Evolutionary conservation across 1,139 yeast species (phyloP), one percentile per base, ranked within the genome.

Genomic region (Yamadazyma dushanensis): DNA sequence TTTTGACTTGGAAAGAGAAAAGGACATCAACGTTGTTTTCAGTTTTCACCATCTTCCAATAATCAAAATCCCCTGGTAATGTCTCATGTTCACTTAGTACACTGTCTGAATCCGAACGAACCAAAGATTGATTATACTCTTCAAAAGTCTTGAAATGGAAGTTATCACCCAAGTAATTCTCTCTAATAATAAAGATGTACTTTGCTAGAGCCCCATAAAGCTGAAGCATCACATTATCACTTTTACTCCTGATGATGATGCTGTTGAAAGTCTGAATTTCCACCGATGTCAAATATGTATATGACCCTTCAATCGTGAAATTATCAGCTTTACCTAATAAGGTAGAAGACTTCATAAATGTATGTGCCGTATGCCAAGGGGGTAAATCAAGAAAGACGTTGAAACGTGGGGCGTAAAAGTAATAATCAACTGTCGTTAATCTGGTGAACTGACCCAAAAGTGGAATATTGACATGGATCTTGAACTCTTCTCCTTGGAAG

Each of bases 81-180:
- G 45, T 36, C 8, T 41, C 41, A 10, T 37, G 40, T 13, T 27
- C 35, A 22, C 34, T 34, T 5, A 26, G 8, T 9, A 26, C n/a
- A 9, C 14, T 16, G 16, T 22, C 29, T 5, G 25, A 15, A 10
- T 26, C 21, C 2, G 38, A 26, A 7, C 36, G 29, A 7, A 26
- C 37, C 9, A 31, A 27, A 8, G 46, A 52, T 16, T 50, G 45
- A 3, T 76, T 68, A 47, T 80, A 88, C 56, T 92, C 98, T 46
- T 88, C 94, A 37, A 87, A 73, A 0, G 97, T 92, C 49, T 76
- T 80, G 54, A 90, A 92, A 49, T 83, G 89, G n/a, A 78, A 72
- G 43, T 75, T 71, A 35, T 87, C 95, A 4, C 97, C 98, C 59
- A 92, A 85, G 55, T 90, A 90, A 52, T 92, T 92, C 52, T 86